Evolutionary conservation across 129 eudicot species (phyloP), one percentile per base, ranked within the genome.

Genomic region (Calendula officinalis): DNA sequence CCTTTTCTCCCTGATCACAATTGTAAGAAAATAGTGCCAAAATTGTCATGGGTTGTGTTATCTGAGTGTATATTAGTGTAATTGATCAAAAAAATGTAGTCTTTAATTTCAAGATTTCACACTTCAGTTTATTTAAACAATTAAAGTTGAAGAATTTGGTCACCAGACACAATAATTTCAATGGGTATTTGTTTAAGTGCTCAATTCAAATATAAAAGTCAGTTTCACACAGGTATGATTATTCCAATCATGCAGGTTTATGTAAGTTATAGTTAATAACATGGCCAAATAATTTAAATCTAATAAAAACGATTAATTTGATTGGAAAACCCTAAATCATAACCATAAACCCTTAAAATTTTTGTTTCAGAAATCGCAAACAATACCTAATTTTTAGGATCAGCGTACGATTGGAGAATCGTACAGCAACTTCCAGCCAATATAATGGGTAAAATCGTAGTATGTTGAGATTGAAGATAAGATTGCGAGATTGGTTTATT

Each of bases 171-270:
- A 69, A 45, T 7, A 43, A 54, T 62, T 63, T 48, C 53, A 50
- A 89, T 90, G 97, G 97, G 97, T 59, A 57, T 72, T 78, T 90
- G 97, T 70, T 80, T 74, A 38, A 86, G 97, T 81, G 78, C 88
- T 52, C 64, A 78, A 62, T 68, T 77, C 52, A 80, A 81, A 72
- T 83, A 80, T 66, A 83, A 81, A 56, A 81, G 80, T 78, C 80
- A 91, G 10, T 64, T 53, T 73, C 82, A 69, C 67, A 71, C 81
- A 32, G 95, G 97, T 84, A 80, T 47, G 6, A 36, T 62, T 5
- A 4, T 35, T 15, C 11, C 7, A 30, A 46, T 14, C 57, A 6
- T n/a, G n/a, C n/a, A n/a, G n/a, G n/a, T n/a, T n/a, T n/a, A n/a
- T n/a, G n/a, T n/a, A n/a, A n/a, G n/a, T n/a, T n/a, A n/a, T n/a